Percentiles rank a stretch among this genome's conserved stretches.
Conservation (phyloP, 768 basidiomycete genomes). For the Mycena rosella region DNA sequence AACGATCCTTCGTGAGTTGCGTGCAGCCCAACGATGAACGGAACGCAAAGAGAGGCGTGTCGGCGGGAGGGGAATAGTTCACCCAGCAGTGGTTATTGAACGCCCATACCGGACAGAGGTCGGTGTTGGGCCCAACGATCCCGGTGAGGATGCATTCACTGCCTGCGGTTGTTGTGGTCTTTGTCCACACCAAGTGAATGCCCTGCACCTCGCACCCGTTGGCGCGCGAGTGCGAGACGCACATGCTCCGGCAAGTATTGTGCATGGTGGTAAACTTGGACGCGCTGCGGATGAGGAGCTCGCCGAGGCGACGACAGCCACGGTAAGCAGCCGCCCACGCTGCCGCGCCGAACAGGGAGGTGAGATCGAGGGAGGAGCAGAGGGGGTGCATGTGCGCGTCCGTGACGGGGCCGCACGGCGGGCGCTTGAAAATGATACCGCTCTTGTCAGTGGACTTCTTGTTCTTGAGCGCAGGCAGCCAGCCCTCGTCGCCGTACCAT, state of each 20-base stretch:
- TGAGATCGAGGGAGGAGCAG: neutral
- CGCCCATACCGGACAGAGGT: no score
- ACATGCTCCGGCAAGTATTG: neutral
- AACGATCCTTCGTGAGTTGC: no score
- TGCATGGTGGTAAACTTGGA: neutral
- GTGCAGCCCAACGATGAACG: no score
- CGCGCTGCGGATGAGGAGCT: no score
- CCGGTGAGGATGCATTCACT: constrained; percentile 2
- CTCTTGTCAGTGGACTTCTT: constrained; percentile 2
- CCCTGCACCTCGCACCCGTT: neutral
- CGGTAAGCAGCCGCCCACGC: no score
- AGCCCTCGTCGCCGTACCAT: neutral
- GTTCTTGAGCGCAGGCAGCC: neutral
- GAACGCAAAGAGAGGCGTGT: no score
- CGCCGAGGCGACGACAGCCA: no score
- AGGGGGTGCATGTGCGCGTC: neutral
- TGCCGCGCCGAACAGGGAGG: neutral
- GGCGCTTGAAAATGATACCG: neutral
- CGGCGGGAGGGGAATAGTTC: no score
- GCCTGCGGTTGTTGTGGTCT: neutral
- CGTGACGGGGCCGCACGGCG: neutral
- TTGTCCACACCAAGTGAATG: neutral
- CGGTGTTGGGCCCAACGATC: no score
- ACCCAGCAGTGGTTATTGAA: no score
- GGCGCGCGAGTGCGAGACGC: neutral